These are phyloP conservation scores for Claviceps quebecensis DNA, from an alignment of 2,329 filamentous ascomycete genomes.

Conservation along the genomic window DNA sequence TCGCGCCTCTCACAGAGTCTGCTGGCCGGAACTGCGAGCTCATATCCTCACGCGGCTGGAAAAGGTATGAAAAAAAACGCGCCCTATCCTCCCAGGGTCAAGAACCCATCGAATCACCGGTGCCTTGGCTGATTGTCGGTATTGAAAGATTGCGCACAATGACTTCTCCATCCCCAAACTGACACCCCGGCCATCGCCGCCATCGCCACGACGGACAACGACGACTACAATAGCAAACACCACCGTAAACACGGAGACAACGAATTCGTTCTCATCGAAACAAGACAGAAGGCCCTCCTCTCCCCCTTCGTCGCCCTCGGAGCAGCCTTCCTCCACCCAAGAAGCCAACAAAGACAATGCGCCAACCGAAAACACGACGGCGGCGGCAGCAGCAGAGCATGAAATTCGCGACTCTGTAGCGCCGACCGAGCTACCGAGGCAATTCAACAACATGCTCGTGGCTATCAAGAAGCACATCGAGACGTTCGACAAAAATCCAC, in stretches of 20 bases:
- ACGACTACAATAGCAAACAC: neutral
- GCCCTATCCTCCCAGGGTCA: too few species aligned
- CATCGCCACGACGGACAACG: conserved; percentile 20
- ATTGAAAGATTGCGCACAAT: conserved; percentile 52
- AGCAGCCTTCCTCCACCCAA: conserved; percentile 30
- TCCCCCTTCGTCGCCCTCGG: conserved; percentile 19
- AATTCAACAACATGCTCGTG: conserved; percentile 46
- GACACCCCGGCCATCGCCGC: conserved; percentile 38
- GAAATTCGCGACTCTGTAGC: conserved; percentile 16
- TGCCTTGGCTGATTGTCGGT: too few species aligned
- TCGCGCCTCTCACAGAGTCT: conserved; percentile 36
- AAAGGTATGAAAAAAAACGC: conserved; percentile 25
- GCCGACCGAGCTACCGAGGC: conserved; percentile 44
- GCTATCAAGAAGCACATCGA: conserved; percentile 49
- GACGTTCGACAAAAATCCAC: conserved; percentile 61
- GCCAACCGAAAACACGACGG: conserved; percentile 21
- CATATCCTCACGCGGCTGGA: conserved; percentile 56
- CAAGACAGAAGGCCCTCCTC: conserved; percentile 24
- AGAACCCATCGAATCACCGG: too few species aligned
- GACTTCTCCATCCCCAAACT: conserved; percentile 60
- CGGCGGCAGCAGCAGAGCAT: too few species aligned
- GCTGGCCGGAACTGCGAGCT: conserved; percentile 55
- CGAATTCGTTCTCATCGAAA: neutral
- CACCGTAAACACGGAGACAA: neutral
- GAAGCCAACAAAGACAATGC: conserved; percentile 58